Evolutionary conservation across 2,329 filamentous ascomycete species (phyloP).

Genomic region (Aspergillus brunneoviolaceus): DNA sequence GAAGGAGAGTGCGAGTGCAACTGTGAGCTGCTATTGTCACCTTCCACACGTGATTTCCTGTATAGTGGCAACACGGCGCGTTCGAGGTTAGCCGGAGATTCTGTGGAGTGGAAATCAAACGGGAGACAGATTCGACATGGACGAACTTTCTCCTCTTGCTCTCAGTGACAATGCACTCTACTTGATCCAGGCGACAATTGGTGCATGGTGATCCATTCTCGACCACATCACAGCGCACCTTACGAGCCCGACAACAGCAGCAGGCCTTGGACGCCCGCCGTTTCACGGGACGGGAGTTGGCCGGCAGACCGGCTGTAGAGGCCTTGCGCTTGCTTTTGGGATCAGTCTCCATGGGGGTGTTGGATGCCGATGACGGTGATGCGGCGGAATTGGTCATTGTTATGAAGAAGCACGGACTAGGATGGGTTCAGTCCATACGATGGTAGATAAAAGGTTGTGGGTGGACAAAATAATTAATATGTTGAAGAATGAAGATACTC

Average conservation of each 20-base stretch:
- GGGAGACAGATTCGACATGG: conserved; percentile 15
- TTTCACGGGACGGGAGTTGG: conserved; percentile 63
- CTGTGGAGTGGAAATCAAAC: conserved; percentile 5
- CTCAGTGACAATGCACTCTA: conserved; percentile 64
- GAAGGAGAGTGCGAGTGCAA: conserved; percentile 33
- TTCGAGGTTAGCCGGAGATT: conserved; percentile 14
- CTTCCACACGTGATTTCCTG: conserved; percentile 44
- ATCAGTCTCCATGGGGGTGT: conserved; percentile 28
- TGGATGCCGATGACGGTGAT: conserved; percentile 20
- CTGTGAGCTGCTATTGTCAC: conserved; percentile 33
- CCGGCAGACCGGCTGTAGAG: conserved; percentile 55
- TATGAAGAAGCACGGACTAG: not conserved
- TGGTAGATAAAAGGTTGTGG: not conserved
- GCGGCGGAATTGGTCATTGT: conserved; percentile 25
- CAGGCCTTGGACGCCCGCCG: conserved; percentile 88
- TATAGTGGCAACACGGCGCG: conserved; percentile 8
- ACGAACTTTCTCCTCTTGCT: conserved; percentile 70
- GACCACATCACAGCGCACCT: conserved; percentile 91
- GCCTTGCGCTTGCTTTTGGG: conserved; percentile 56
- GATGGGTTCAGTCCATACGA: not conserved
- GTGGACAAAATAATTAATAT: not conserved
- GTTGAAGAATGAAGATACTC: not conserved
- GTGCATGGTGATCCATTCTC: conserved; percentile 81
- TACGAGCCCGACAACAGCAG: conserved; percentile 81
- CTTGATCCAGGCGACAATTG: conserved; percentile 67